Base-by-base conservation (phyloP, 805 yeast genomes). In the Wickerhamiella bombiphila region DNA sequence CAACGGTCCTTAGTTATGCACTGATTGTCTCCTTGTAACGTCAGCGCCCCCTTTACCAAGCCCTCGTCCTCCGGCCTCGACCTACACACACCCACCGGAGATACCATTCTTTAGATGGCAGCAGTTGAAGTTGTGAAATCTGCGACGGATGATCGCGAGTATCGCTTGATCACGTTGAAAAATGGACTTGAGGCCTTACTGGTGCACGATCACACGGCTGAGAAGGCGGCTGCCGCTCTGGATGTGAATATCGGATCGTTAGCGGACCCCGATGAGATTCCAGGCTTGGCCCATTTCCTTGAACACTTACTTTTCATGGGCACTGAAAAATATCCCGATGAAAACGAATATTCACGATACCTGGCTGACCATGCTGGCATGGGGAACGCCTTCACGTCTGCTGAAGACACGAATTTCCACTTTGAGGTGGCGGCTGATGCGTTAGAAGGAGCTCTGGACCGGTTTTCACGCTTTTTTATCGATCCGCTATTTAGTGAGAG, bases 391-490 rank as follows among this genome's bases (percentile, higher is more conserved):
- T 88, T 78, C 58, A 88, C 98, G 1, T 76, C 94, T 2, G 65
- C 83, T 3, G 78, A 78, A 49, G 83, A 81, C 51, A 88, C 97
- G 4, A 88, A 88, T 59, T 88, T 85, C 58, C 85, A 69, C 58
- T 88, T 91, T 52, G 94, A 88, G 52, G 71, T 91, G 4, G 72
- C 76, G 42, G 70, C 79, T 40, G 78, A 75, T 44, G 71, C 76
- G 47, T 63, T 88, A 42, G 74, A 76, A 43, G 95, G 93, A 4
- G 95, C 96, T 0, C 61, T 88, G 37, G 97, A 88, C 56, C 66
- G 97, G 49, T 88, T 88, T 57, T 71, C 94, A 3, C 97, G 88
- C 56, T 88, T 88, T 55, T 88, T 88, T 63, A 78, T 86, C 25
- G 57, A 72, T 21, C 98, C 98, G 1, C 62, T 88, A 48, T 88